Evolutionary conservation across 2,329 filamentous ascomycete species (phyloP).

Genomic region (Aureobasidium namibiae): DNA sequence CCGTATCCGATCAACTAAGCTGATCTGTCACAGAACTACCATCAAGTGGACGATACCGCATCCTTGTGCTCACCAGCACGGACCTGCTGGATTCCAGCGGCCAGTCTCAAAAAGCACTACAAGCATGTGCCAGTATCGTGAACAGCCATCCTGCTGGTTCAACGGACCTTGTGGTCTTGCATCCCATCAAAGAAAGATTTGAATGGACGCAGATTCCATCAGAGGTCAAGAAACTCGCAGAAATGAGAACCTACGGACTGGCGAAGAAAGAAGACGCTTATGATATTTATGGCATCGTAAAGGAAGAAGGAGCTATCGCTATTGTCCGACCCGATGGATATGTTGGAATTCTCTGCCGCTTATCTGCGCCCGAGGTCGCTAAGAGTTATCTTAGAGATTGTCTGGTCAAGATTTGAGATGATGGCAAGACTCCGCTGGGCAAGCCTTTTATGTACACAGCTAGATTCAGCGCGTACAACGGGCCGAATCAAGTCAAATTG

Average conservation of each 20-base stretch:
- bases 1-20: no score
- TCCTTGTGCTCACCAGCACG: slow-evolving; percentile 17
- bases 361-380: neutral
- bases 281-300: slow-evolving; percentile 49
- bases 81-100: slow-evolving; percentile 17
- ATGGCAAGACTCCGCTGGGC: neutral
- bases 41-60: slow-evolving; percentile 22
- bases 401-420: neutral
- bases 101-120: slow-evolving; percentile 13
- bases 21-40: slow-evolving; percentile 16
- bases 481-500: no score
- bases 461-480: no score
- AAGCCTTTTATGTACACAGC: neutral
- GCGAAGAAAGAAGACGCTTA: slow-evolving; percentile 31
- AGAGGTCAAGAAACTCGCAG: slow-evolving; percentile 15
- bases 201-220: slow-evolving; percentile 19
- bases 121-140: slow-evolving; percentile 15
- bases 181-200: slow-evolving; percentile 15
- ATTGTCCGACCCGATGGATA: slow-evolving; percentile 58
- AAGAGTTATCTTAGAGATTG: neutral
- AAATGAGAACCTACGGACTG: slow-evolving; percentile 18
- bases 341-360: slow-evolving; percentile 29
- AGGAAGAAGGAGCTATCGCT: slow-evolving; percentile 47
- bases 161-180: slow-evolving; percentile 18
- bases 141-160: slow-evolving; percentile 12